Evolutionary conservation across 2,329 filamentous ascomycete species (phyloP).

Genomic region (Clonostachys sp.): DNA sequence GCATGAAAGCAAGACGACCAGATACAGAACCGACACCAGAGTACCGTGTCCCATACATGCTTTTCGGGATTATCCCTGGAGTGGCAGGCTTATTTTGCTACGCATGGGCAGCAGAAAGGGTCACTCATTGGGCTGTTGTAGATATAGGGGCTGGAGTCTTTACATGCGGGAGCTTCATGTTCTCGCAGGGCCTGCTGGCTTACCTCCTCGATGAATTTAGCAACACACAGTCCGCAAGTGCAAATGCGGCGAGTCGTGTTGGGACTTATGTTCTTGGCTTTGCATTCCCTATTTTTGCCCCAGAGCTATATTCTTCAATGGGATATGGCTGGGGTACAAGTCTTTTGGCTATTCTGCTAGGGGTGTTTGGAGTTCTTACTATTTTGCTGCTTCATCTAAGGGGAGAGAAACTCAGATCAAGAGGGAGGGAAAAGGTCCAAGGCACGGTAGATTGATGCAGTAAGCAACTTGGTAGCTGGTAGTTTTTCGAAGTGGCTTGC

Average conservation of each 20-base stretch:
- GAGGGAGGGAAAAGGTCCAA: background rate
- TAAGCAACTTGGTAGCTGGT: background rate
- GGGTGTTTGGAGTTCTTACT: background rate
- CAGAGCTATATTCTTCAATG: constrained; percentile 23
- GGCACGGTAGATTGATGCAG: background rate
- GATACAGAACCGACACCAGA: constrained; percentile 27
- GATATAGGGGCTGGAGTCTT: constrained; percentile 53
- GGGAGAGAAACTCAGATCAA: background rate
- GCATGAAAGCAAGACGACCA: constrained; percentile 4
- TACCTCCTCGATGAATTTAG: constrained; percentile 49
- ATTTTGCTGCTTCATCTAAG: background rate
- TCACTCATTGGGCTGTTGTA: constrained; percentile 50
- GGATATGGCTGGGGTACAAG: constrained; percentile 40
- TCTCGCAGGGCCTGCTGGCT: constrained; percentile 47
- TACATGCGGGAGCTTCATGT: constrained; percentile 44
- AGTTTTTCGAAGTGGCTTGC: background rate
- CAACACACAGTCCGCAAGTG: constrained; percentile 21
- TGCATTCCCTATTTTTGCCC: constrained; percentile 50
- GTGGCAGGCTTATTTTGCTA: constrained; percentile 28
- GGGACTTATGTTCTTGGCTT: constrained; percentile 49
- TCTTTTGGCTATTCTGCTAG: constrained; percentile 31
- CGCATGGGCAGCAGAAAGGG: constrained; percentile 40
- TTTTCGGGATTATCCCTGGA: constrained; percentile 38
- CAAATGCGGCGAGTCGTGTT: constrained; percentile 46
- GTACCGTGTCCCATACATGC: constrained; percentile 48